A percentile compares a stretch with the other conserved stretches of the same genome.
Conservation (phyloP, 2,329 filamentous ascomycete species). For the Trichoderma afroharzianum region DNA sequence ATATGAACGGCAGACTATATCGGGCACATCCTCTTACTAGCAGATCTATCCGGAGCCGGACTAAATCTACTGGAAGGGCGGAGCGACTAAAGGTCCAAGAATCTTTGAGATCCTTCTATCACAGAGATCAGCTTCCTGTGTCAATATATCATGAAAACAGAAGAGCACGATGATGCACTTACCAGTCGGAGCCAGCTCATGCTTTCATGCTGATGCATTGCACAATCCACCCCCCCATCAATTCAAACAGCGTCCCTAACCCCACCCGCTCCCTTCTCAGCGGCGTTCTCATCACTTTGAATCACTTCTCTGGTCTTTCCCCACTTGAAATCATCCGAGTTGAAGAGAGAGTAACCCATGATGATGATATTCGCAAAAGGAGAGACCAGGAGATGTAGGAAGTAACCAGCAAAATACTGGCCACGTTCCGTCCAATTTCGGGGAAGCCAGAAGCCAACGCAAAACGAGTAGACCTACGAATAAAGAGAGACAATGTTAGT, state of each 20-base stretch:
- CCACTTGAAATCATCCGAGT: constrained; percentile 46
- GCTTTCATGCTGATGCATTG: neutral
- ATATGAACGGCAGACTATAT: neutral
- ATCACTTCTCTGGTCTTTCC: constrained; percentile 43
- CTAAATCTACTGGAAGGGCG: neutral
- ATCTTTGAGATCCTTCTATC: neutral
- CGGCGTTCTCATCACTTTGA: constrained; percentile 27
- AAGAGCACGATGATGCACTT: neutral
- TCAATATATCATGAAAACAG: neutral
- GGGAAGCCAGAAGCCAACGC: constrained; percentile 41
- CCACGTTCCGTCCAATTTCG: constrained; percentile 36
- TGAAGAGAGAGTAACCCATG: constrained; percentile 39
- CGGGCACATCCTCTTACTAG: neutral
- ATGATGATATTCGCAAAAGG: constrained; percentile 44
- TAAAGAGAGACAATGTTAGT: neutral
- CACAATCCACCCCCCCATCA: neutral
- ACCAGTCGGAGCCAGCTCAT: neutral
- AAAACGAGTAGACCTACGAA: constrained; percentile 38
- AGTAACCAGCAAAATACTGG: constrained; percentile 39
- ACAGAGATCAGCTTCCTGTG: neutral
- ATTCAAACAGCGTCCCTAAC: constrained; percentile 25
- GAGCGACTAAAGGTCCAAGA: neutral
- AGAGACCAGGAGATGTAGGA: constrained; percentile 36
- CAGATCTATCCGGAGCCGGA: neutral
- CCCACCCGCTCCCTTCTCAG: constrained; percentile 25